Percentiles rank a stretch among this genome's conserved stretches.
phyloP scores from a whole-genome alignment of 805 yeast species.

The Metschnikowia reukaufii region DNA sequence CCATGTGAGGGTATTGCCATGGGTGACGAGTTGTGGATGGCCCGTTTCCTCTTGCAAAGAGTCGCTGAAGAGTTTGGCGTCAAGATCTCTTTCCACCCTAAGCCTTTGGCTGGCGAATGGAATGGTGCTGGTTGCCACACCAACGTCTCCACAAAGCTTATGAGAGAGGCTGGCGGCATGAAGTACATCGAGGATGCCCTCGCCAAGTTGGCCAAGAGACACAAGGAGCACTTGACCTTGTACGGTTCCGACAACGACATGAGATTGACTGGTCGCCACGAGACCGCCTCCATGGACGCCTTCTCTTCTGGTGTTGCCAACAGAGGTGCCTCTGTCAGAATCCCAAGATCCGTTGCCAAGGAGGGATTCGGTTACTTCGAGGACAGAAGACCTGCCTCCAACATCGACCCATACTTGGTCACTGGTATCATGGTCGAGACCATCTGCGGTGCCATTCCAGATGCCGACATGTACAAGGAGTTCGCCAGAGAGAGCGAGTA shows the following conservation, averaged over 20 bases:
- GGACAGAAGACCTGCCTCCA: conserved; percentile 99
- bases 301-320: conserved; percentile 98
- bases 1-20: conserved; percentile 92
- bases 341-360: conserved; percentile 97
- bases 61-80: conserved; percentile 99
- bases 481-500: conserved; percentile 65
- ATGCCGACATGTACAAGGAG: conserved; percentile 92
- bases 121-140: conserved; percentile 99
- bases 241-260: conserved; percentile 94
- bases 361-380: conserved; percentile 98
- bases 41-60: conserved; percentile 88
- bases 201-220: conserved; percentile 92
- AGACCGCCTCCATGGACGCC: conserved; percentile 89
- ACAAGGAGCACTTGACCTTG: conserved; percentile 90
- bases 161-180: conserved; percentile 98
- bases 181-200: conserved; percentile 89
- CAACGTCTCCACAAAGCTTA: conserved; percentile 86
- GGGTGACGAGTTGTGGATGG: conserved; percentile 98
- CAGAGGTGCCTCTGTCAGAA: conserved; percentile 99
- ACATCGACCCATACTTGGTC: conserved; percentile 98
- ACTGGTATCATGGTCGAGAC: conserved; percentile 99
- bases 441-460: conserved; percentile 89
- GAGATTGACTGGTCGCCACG: conserved; percentile 98
- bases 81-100: conserved; percentile 98
- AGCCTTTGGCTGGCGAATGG: conserved; percentile 99